These are phyloP conservation scores for Penicillium ucsense DNA, from an alignment of 495 filamentous ascomycete species.

Conservation along the genomic window DNA sequence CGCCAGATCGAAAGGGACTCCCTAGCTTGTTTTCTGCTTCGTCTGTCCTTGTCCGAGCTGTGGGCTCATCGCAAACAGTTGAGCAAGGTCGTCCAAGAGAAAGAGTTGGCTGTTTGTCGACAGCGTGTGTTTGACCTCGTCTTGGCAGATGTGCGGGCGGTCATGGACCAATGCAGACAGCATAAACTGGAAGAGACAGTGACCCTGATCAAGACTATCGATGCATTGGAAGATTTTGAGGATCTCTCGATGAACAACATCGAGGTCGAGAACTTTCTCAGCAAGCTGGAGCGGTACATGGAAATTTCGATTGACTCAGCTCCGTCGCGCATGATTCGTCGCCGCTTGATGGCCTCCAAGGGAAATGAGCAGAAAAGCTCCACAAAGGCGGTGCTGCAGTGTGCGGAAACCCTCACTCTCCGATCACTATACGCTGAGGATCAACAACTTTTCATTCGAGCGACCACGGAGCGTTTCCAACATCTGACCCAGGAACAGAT, in stretches of 20 bases:
- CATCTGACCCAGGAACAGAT: conserved; percentile 22
- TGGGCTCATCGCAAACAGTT: conserved; percentile 28
- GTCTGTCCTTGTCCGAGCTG: conserved; percentile 31
- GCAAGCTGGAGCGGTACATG: conserved; percentile 31
- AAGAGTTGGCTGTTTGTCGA: conserved; percentile 26
- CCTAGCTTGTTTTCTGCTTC: conserved; percentile 31
- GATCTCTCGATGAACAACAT: conserved; percentile 27
- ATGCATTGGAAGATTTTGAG: conserved; percentile 38
- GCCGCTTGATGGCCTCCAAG: conserved; percentile 28
- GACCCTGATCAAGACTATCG: conserved; percentile 33
- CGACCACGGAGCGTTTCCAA: conserved; percentile 29
- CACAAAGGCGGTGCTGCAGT: conserved; percentile 24
- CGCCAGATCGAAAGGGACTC: conserved; percentile 28
- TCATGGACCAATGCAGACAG: conserved; percentile 33
- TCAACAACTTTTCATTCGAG: conserved; percentile 32
- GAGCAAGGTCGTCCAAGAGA: conserved; percentile 18
- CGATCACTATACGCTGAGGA: conserved; percentile 33
- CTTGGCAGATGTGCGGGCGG: conserved; percentile 27
- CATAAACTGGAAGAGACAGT: conserved; percentile 33
- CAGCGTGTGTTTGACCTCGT: conserved; percentile 28
- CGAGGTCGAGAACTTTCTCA: conserved; percentile 30
- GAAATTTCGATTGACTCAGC: conserved; percentile 30
- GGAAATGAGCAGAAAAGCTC: conserved; percentile 19
- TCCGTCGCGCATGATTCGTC: conserved; percentile 27
- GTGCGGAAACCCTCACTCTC: conserved; percentile 27